These are phyloP conservation scores for Naganishia vishniacii DNA, from an alignment of 768 basidiomycete genomes.

Conservation along the genomic window DNA sequence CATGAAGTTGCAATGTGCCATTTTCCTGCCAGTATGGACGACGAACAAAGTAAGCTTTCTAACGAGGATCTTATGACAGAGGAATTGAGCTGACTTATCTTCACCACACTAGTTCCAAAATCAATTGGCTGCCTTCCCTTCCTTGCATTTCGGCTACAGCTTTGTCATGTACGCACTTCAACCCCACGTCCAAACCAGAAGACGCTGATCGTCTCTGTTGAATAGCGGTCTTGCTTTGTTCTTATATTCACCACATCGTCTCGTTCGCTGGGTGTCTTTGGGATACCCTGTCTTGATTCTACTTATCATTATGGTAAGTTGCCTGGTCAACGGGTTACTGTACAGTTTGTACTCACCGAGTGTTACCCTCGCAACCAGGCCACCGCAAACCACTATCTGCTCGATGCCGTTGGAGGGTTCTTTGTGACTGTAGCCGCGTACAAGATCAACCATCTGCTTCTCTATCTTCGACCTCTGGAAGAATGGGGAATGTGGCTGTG, in stretches of 20 bases:
- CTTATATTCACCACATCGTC: constrained; percentile 36
- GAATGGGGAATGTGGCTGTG: constrained; percentile 40
- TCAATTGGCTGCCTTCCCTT: constrained; percentile 42
- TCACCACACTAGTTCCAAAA: constrained; percentile 35
- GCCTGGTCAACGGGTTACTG: too few species aligned
- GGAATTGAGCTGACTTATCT: background rate
- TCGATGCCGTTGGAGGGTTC: constrained; percentile 40
- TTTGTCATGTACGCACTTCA: constrained; percentile 22
- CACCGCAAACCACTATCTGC: constrained; percentile 40
- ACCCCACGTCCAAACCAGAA: background rate
- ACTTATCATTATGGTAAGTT: constrained; percentile 38
- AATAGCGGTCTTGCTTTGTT: constrained; percentile 38
- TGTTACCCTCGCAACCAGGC: constrained; percentile 21
- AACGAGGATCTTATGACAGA: background rate
- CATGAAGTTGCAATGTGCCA: background rate
- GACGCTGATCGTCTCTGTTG: background rate
- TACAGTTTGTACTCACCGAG: background rate
- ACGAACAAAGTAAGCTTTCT: constrained; percentile 34
- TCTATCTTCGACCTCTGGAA: constrained; percentile 40
- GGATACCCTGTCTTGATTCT: constrained; percentile 39
- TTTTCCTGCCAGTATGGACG: constrained; percentile 32
- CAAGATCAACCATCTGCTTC: constrained; percentile 31
- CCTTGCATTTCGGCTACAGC: constrained; percentile 25
- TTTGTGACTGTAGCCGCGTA: constrained; percentile 38
- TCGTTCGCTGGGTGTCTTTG: constrained; percentile 28